Conservation (phyloP, 805 yeast genomes). For the Saturnispora ahearnii region DNA sequence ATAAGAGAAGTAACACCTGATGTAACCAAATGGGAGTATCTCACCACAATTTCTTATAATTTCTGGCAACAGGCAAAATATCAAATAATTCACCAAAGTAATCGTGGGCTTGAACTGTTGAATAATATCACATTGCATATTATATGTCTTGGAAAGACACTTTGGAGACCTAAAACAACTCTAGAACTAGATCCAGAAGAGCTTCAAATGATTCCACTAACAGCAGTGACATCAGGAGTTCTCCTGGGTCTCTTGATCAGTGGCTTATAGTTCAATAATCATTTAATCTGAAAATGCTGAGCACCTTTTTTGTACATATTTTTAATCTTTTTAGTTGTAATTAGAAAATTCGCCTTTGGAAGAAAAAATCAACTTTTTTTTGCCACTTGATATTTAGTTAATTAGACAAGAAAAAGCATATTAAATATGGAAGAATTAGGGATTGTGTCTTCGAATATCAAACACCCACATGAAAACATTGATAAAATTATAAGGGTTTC, state of each 20-base stretch:
- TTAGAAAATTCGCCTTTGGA: background rate
- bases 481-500: slow-evolving; percentile 9
- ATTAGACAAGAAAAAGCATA: background rate
- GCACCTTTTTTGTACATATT: background rate
- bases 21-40: background rate
- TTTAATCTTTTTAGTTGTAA: background rate
- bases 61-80: background rate
- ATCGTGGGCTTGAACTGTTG: background rate
- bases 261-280: background rate
- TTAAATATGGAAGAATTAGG: slow-evolving; percentile 55
- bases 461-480: slow-evolving; percentile 11
- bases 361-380: background rate
- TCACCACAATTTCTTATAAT: background rate
- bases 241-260: background rate
- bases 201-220: background rate
- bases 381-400: slow-evolving; percentile 2
- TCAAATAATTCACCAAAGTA: background rate
- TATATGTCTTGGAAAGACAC: background rate
- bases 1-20: background rate
- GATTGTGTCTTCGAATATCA: slow-evolving; percentile 27
- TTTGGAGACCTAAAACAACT: background rate
- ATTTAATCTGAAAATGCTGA: background rate
- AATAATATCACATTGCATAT: background rate
- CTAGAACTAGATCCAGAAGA: background rate
- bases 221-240: background rate